Evolutionary conservation across 2,329 filamentous ascomycete species (phyloP).

Genomic region (Trichoderma citrinoviride): DNA sequence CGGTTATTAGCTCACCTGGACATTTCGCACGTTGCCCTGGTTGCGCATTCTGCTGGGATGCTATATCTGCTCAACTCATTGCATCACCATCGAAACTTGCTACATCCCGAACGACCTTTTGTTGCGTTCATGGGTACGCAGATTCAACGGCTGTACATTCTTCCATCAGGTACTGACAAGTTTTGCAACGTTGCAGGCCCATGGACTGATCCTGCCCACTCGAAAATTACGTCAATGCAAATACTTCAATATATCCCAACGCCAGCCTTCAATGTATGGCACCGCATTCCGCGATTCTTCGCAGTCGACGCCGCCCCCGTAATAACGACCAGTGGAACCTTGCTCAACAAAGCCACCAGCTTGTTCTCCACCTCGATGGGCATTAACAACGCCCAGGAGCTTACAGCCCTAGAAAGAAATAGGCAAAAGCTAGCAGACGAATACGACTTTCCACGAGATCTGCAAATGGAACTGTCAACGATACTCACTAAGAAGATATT

Average conservation of each 20-base stretch:
- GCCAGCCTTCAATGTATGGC: neutral
- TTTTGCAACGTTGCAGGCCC: neutral
- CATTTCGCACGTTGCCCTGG: neutral
- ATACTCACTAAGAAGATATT: neutral
- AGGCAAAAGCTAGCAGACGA: neutral
- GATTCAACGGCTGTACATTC: neutral
- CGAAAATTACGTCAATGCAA: neutral
- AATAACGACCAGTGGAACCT: neutral
- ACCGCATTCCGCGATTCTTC: neutral
- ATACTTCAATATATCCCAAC: neutral
- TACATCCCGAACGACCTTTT: neutral
- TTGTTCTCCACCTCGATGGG: neutral
- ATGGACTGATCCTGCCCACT: slow-evolving; percentile 2
- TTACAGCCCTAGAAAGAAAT: neutral
- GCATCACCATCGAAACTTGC: neutral
- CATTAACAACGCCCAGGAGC: neutral
- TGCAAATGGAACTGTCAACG: neutral
- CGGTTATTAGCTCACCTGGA: neutral
- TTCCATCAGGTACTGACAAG: too few species aligned
- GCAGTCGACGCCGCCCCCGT: neutral
- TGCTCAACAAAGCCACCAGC: neutral
- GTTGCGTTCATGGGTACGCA: neutral
- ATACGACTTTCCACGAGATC: neutral
- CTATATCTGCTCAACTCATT: neutral
- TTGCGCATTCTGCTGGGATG: slow-evolving; percentile 2